A percentile compares a stretch with the other conserved stretches of the same genome.
phyloP scores from a whole-genome alignment of 2,329 filamentous ascomycete species.

The Blastomyces silverae region DNA sequence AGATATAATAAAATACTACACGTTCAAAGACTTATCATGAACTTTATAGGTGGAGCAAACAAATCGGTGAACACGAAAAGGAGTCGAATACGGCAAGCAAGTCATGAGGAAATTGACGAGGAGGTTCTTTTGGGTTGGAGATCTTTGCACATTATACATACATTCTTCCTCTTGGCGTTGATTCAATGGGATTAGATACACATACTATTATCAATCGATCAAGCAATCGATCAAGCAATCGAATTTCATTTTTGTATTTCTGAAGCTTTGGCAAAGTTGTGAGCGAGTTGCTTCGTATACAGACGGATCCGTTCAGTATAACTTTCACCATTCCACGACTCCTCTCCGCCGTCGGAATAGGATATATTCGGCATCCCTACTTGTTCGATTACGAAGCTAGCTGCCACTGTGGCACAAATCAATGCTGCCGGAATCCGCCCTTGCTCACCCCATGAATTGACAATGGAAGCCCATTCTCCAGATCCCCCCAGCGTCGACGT shows the following conservation, averaged over 20 bases:
- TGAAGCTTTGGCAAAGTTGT: slow-evolving; percentile 36
- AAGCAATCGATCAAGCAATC: slow-evolving; percentile 17
- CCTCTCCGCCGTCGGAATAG: slow-evolving; percentile 28
- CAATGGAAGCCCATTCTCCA: slow-evolving; percentile 46
- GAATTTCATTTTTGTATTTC: slow-evolving; percentile 23
- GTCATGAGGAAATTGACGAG: slow-evolving; percentile 27
- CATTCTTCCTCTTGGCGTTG: slow-evolving; percentile 14
- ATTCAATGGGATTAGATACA: slow-evolving; percentile 16
- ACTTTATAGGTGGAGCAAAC: slow-evolving; percentile 57
- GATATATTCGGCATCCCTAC: slow-evolving; percentile 63
- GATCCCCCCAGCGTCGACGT: slow-evolving; percentile 41
- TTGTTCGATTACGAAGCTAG: slow-evolving; percentile 92
- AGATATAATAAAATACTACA: slow-evolving; percentile 18
- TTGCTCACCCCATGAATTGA: slow-evolving; percentile 44
- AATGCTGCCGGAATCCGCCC: slow-evolving; percentile 57
- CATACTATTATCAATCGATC: slow-evolving; percentile 15
- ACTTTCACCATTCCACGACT: slow-evolving; percentile 42
- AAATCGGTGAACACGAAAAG: slow-evolving; percentile 62
- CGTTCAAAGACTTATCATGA: slow-evolving; percentile 28
- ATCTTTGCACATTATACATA: slow-evolving; percentile 14
- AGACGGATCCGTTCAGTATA: slow-evolving; percentile 41
- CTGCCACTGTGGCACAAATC: slow-evolving; percentile 71
- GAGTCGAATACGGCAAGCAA: slow-evolving; percentile 41
- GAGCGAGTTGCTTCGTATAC: slow-evolving; percentile 40
- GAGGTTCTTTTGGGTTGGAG: slow-evolving; percentile 9